Percentiles rank a stretch among this genome's conserved stretches.
phyloP scores from a whole-genome alignment of 768 basidiomycete species.

The Suillus variegatus region DNA sequence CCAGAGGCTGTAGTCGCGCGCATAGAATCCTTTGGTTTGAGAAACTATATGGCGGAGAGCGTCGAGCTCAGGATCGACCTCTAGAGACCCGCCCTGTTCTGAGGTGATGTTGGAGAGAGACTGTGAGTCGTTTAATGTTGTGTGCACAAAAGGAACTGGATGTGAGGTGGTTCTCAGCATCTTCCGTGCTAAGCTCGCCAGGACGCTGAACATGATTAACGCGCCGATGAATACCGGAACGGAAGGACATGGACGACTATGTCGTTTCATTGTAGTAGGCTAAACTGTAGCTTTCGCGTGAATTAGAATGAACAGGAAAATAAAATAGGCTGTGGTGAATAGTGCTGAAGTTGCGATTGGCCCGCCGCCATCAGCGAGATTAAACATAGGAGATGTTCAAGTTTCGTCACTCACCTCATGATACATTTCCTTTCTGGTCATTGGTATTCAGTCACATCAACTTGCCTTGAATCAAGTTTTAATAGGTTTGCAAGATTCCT shows the following conservation, averaged over 20 bases:
- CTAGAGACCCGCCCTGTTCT: neutral
- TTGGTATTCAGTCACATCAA: neutral
- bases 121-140: constrained; percentile 15
- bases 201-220: constrained; percentile 28
- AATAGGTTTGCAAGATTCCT: neutral
- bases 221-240: constrained; percentile 10
- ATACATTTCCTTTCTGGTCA: constrained; percentile 3
- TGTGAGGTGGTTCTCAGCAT: constrained; percentile 16
- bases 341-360: neutral
- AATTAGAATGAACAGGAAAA: neutral
- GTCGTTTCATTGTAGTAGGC: neutral
- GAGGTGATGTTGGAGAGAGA: constrained; percentile 15
- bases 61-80: constrained; percentile 26
- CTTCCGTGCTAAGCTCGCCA: constrained; percentile 28
- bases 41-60: constrained; percentile 36
- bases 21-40: constrained; percentile 45
- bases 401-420: neutral
- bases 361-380: neutral
- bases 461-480: too few relatives aligned
- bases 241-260: neutral
- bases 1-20: constrained; percentile 47
- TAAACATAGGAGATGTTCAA: neutral
- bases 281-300: neutral
- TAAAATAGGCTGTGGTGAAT: neutral
- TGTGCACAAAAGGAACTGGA: constrained; percentile 15